Evolutionary conservation across 1,139 yeast species (phyloP), one percentile per base, ranked within the genome.

Genomic region (Magnusiomyces ingens): DNA sequence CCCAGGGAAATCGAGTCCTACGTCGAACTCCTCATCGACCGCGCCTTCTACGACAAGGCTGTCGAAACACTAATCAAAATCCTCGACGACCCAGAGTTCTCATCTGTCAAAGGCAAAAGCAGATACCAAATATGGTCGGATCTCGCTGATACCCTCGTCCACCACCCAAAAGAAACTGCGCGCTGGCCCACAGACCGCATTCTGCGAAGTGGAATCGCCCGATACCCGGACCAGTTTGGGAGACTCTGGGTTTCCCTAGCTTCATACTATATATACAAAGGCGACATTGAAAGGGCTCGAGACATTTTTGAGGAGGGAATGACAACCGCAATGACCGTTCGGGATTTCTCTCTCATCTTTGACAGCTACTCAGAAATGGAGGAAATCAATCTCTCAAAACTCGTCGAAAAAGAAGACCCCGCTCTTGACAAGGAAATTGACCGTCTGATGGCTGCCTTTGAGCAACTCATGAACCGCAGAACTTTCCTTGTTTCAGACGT

Each of bases 331-430:
- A 58, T 66, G 3, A 80, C 88, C 0, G 71, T 84, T 1, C 71
- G 74, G 38, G 94, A 86, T 58, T 88, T 89, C 64, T 76, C 84
- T 0, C 63, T 73, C 36, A 70, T 88, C 0, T 90, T 80, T 67
- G 88, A 87, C 64, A 71, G 80, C 3, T 82, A 78, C 62, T 69
- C 84, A 2, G 84, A 82, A 58, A 78, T 81, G 63, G 84, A 83
- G 63, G 93, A 85, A 59, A 62, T 73, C 0, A 59, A 72, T 8
- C 65, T 83, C 10, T 67, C 75, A 1, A 66, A 67, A 21, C 55
- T 77, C 17, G 66, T 79, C 58, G 67, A 66, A 21, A 62, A 64
- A 46, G 60, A 65, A 11, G 67, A 68, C 12, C 58, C 60, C 8
- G 29, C 57, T 10, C 63, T 67, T 3, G 58, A 72, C 13, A 59